Percentiles rank a stretch among this genome's conserved stretches.
Evolutionary conservation across 2,329 filamentous ascomycete genomes (phyloP).

Genomic region (Colletotrichum phormii): DNA sequence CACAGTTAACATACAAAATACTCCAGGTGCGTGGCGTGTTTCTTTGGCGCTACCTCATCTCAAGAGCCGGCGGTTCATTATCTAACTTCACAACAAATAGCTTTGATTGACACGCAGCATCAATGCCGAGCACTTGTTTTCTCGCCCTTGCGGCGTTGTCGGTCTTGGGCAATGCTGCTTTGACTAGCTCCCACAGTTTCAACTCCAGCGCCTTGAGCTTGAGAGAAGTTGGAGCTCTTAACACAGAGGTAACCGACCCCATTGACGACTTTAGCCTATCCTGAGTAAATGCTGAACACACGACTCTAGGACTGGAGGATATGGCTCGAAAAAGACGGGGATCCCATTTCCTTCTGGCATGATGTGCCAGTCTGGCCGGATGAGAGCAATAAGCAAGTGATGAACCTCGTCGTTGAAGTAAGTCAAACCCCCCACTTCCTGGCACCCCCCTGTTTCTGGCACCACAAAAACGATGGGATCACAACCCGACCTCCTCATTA

Average conservation of each 20-base stretch:
- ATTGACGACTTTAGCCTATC: background rate
- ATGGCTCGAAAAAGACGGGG: slow-evolving; percentile 53
- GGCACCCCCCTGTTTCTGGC: too few relatives aligned
- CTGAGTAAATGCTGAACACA: background rate
- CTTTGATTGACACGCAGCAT: background rate
- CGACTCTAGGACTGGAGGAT: slow-evolving; percentile 51
- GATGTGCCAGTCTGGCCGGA: slow-evolving; percentile 54
- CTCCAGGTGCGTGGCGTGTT: background rate
- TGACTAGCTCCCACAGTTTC: slow-evolving; percentile 34
- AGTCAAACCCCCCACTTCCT: too few relatives aligned
- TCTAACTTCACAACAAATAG: background rate
- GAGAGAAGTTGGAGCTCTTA: slow-evolving; percentile 51
- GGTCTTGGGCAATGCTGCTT: background rate
- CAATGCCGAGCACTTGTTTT: background rate
- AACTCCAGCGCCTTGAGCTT: slow-evolving; percentile 43
- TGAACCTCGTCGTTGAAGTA: slow-evolving; percentile 56
- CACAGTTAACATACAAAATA: background rate
- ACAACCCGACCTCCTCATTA: too few relatives aligned
- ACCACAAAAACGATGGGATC: too few relatives aligned
- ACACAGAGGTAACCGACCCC: slow-evolving; percentile 46
- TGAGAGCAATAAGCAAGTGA: slow-evolving; percentile 46
- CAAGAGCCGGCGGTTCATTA: background rate
- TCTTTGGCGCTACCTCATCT: too few relatives aligned
- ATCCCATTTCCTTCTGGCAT: slow-evolving; percentile 55
- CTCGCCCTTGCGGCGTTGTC: background rate